These are phyloP conservation scores for Oryza glaberrima DNA, from an alignment of 176 grass and related monocot genomes.

Conservation along the genomic window DNA sequence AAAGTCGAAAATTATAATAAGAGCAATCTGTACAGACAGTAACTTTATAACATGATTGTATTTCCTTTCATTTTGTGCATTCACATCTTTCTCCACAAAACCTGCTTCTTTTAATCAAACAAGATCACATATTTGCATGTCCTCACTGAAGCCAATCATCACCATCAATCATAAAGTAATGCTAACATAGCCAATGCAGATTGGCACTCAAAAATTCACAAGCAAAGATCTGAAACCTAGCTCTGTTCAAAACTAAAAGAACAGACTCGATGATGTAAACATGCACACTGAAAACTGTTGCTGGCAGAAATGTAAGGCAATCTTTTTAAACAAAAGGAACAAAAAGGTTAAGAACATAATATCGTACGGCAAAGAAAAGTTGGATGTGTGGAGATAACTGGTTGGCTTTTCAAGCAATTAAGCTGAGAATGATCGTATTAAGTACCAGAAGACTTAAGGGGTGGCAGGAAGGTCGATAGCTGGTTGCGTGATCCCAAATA, in stretches of 20 bases:
- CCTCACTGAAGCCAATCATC: background rate
- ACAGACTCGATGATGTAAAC: background rate
- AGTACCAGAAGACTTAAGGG: constrained; percentile 27
- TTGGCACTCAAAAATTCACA: background rate
- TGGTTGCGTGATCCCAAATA: background rate
- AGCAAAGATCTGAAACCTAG: background rate
- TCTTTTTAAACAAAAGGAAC: background rate
- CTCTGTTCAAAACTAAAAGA: background rate
- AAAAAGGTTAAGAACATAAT: background rate
- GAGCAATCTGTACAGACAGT: background rate
- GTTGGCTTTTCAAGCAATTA: constrained; percentile 39
- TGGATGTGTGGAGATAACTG: background rate
- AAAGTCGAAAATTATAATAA: background rate
- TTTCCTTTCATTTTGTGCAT: background rate
- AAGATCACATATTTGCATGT: background rate
- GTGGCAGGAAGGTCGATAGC: constrained; percentile 30
- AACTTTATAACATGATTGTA: background rate
- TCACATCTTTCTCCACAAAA: background rate
- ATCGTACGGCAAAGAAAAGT: background rate
- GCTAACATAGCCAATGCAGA: background rate
- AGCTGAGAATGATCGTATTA: constrained; percentile 29
- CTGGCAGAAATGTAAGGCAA: background rate
- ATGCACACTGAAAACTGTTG: background rate
- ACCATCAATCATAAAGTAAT: background rate
- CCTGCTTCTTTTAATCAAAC: background rate